A percentile compares a stretch with the other conserved stretches of the same genome.
These are phyloP conservation scores for Plasmodium coatneyi DNA, from an alignment of 169 alveolate species.

Conservation along the genomic window DNA sequence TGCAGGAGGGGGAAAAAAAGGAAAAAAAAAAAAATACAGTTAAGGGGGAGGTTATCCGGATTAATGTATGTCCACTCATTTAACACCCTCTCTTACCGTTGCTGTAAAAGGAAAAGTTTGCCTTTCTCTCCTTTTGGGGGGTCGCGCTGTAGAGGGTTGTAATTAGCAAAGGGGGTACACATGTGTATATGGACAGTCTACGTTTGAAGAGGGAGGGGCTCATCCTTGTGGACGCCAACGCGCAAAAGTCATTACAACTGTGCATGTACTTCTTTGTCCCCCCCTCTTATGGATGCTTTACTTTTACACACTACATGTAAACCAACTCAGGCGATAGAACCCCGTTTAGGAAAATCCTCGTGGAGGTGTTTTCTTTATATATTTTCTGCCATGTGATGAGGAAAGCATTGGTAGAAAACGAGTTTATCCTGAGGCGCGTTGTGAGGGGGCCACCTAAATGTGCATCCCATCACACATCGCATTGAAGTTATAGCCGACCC, in stretches of 20 bases:
- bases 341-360: neutral
- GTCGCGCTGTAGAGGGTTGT: neutral
- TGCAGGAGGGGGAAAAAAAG: neutral
- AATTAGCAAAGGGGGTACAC: neutral
- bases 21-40: neutral
- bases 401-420: neutral
- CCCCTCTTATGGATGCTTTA: neutral
- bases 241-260: neutral
- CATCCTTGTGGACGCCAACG: neutral
- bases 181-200: neutral
- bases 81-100: conserved; percentile 10
- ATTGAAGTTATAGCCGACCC: neutral
- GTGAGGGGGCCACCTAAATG: neutral
- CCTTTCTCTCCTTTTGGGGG: neutral
- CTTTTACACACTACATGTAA: neutral
- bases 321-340: neutral
- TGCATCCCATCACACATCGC: neutral
- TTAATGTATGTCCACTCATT: neutral
- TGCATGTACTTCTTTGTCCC: neutral
- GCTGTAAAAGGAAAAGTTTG: conserved; percentile 15
- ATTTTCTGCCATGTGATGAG: conserved; percentile 16
- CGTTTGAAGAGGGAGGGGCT: neutral
- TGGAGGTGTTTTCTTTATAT: conserved; percentile 43
- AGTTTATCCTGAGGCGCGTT: neutral
- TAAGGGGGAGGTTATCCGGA: neutral